A percentile compares a stretch with the other conserved stretches of the same genome.
phyloP scores from a whole-genome alignment of 208 protist species.

The Crithidia thermophila region DNA sequence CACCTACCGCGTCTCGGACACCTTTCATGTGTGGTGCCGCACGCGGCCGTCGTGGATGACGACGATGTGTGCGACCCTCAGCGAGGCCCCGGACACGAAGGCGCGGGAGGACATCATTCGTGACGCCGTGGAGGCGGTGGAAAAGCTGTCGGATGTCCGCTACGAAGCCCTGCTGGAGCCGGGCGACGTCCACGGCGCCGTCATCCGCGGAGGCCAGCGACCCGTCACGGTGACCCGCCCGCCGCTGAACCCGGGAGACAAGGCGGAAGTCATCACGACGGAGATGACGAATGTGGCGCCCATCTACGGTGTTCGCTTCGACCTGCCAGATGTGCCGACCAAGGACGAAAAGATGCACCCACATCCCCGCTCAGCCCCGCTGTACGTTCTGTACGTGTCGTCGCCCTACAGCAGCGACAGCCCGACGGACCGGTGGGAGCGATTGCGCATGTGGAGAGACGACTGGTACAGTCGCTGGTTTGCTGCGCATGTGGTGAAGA shows the following conservation, averaged over 20 bases:
- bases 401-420: conserved; percentile 15
- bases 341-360: conserved; percentile 7
- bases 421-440: background rate
- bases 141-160: conserved; percentile 6
- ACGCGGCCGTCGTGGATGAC: conserved; percentile 23
- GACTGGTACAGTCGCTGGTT: conserved; percentile 29
- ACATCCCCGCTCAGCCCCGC: conserved; percentile 4
- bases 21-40: conserved; percentile 29
- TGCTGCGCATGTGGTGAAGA: conserved; percentile 14
- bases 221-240: background rate
- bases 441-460: conserved; percentile 8
- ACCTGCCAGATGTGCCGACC: conserved; percentile 1
- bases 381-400: conserved; percentile 18
- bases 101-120: background rate
- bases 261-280: conserved; percentile 10
- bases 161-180: conserved; percentile 11
- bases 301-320: conserved; percentile 17
- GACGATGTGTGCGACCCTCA: background rate
- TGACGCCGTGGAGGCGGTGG: conserved; percentile 9
- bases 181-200: conserved; percentile 1
- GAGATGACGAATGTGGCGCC: conserved; percentile 12
- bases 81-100: background rate
- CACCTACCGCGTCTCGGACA: conserved; percentile 34
- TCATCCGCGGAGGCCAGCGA: conserved; percentile 6
- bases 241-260: background rate